These are phyloP conservation scores for Cyberlindnera bimundalis DNA, from an alignment of 805 yeast genomes.

Conservation along the genomic window DNA sequence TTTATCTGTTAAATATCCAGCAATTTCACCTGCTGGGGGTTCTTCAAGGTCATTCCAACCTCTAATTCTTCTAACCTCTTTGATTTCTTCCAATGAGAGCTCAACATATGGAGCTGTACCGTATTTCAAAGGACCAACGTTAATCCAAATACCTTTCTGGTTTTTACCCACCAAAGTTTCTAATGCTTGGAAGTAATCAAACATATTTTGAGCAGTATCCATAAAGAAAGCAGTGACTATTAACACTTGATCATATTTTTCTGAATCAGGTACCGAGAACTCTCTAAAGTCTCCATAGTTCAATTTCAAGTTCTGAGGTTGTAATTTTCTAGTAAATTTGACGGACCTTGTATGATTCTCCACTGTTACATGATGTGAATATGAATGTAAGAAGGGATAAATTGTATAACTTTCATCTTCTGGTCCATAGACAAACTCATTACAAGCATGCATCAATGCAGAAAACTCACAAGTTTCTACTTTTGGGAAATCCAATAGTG, in stretches of 20 bases:
- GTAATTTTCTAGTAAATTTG: slow-evolving; percentile 26
- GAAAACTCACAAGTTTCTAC: slow-evolving; percentile 79
- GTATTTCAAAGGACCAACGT: slow-evolving; percentile 89
- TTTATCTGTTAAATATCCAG: slow-evolving; percentile 66
- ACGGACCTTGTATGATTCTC: slow-evolving; percentile 50
- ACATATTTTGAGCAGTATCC: slow-evolving; percentile 87
- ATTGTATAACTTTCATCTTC: slow-evolving; percentile 20
- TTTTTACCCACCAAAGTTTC: slow-evolving; percentile 38
- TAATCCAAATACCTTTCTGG: slow-evolving; percentile 72
- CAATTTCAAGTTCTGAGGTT: slow-evolving; percentile 47
- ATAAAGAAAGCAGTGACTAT: slow-evolving; percentile 73
- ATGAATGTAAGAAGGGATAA: slow-evolving; percentile 58
- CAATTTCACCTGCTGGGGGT: slow-evolving; percentile 34
- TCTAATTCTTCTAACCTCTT: slow-evolving; percentile 43
- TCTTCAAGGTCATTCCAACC: slow-evolving; percentile 59
- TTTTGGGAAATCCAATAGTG: slow-evolving; percentile 35
- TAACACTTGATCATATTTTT: slow-evolving; percentile 43
- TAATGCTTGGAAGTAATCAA: slow-evolving; percentile 71
- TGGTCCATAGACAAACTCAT: slow-evolving; percentile 48
- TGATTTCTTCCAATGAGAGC: slow-evolving; percentile 66
- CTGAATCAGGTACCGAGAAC: slow-evolving; percentile 36
- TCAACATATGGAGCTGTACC: slow-evolving; percentile 83
- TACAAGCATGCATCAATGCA: slow-evolving; percentile 69
- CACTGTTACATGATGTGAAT: slow-evolving; percentile 56
- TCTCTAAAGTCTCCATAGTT: slow-evolving; percentile 63